These are phyloP conservation scores for Diplodia seriata DNA, from an alignment of 2,329 filamentous ascomycete genomes.

Conservation along the genomic window DNA sequence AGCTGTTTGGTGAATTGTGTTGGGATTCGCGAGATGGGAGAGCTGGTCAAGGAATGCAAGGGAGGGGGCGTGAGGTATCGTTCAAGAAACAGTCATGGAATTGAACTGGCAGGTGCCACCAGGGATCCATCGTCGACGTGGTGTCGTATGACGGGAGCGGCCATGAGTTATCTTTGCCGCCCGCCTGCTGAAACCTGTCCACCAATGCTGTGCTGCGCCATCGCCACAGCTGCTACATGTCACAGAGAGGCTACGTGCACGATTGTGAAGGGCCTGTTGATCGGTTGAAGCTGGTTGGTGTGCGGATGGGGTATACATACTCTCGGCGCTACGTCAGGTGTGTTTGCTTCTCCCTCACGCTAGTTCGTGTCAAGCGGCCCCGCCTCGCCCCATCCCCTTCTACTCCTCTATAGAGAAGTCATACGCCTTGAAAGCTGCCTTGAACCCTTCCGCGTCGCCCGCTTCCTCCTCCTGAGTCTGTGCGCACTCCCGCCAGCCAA, in stretches of 20 bases:
- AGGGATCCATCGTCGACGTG: slow-evolving; percentile 16
- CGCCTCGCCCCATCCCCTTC: slow-evolving; percentile 15
- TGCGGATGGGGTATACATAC: slow-evolving; percentile 30
- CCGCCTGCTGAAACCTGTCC: not conserved
- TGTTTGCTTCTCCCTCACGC: slow-evolving; percentile 26
- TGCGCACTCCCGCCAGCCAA: slow-evolving; percentile 83
- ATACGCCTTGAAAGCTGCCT: slow-evolving; percentile 80
- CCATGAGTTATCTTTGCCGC: slow-evolving; percentile 1
- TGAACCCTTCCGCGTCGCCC: slow-evolving; percentile 78
- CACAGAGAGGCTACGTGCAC: slow-evolving; percentile 7
- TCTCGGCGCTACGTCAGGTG: slow-evolving; percentile 24
- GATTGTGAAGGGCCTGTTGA: not conserved
- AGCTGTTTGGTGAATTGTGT: not conserved
- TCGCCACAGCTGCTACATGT: slow-evolving; percentile 9
- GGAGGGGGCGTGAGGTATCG: not conserved
- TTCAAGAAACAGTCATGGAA: slow-evolving; percentile 1
- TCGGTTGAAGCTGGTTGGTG: slow-evolving; percentile 2
- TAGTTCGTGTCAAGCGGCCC: slow-evolving; percentile 17
- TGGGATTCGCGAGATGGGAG: not conserved
- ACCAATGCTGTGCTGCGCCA: slow-evolving; percentile 9
- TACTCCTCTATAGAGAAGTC: slow-evolving; percentile 71
- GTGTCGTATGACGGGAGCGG: slow-evolving; percentile 23
- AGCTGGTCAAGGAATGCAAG: not conserved
- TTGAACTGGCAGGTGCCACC: slow-evolving; percentile 29
- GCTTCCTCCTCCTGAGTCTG: slow-evolving; percentile 81